Evolutionary conservation across 108 stramenopile genomes (phyloP).

Genomic region (Bacterosira constricta): DNA sequence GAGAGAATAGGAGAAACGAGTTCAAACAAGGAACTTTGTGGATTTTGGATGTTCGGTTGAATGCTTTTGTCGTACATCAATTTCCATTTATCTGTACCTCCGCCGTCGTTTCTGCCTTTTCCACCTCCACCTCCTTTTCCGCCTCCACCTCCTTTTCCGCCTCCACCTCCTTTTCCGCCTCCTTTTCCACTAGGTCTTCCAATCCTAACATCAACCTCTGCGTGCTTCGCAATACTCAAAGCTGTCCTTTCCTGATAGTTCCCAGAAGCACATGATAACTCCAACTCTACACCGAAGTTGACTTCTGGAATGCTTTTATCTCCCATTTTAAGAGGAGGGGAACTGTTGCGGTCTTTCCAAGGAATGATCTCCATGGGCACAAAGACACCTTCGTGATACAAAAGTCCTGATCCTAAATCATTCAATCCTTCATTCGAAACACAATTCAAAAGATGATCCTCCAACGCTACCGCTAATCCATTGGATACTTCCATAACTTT

Average conservation of each 20-base stretch:
- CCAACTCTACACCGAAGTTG: constrained; percentile 38
- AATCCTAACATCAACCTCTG: constrained; percentile 8
- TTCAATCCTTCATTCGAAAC: constrained; percentile 13
- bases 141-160: neutral
- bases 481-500: constrained; percentile 15
- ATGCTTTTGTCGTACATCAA: constrained; percentile 55
- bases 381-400: constrained; percentile 22
- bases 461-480: constrained; percentile 16
- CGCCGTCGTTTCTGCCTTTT: neutral
- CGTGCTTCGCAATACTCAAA: constrained; percentile 5
- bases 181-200: neutral
- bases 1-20: constrained; percentile 61
- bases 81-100: constrained; percentile 40
- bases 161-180: neutral
- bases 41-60: constrained; percentile 31
- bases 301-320: constrained; percentile 3
- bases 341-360: neutral
- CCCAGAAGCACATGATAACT: constrained; percentile 33
- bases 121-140: neutral
- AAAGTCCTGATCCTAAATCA: constrained; percentile 25
- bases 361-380: constrained; percentile 16
- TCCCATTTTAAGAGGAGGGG: neutral
- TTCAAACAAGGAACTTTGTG: constrained; percentile 57
- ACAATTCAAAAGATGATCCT: constrained; percentile 24
- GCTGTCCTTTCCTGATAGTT: constrained; percentile 2